Conservation (phyloP, 495 filamentous ascomycete species). For the Annulohypoxylon stygium region DNA sequence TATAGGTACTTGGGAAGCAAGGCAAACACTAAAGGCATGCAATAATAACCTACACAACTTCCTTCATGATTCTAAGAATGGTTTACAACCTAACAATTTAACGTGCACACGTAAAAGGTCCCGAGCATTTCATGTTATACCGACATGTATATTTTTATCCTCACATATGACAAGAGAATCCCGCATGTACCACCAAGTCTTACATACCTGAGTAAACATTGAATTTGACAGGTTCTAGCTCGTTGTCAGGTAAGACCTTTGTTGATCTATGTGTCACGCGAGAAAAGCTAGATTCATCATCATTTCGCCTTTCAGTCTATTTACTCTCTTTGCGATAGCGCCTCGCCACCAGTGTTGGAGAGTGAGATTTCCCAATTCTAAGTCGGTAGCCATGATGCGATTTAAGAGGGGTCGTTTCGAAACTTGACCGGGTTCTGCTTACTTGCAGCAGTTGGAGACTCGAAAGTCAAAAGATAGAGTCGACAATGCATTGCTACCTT, state of each 20-base stretch:
- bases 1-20: background rate
- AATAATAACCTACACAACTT: background rate
- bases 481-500: background rate
- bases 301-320: background rate
- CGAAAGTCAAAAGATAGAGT: background rate
- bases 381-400: conserved; percentile 16
- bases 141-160: background rate
- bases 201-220: background rate
- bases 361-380: conserved; percentile 4
- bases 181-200: background rate
- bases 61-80: background rate
- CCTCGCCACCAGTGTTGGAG: background rate
- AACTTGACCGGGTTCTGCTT: background rate
- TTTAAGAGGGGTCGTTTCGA: background rate
- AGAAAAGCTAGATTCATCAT: background rate
- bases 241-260: background rate
- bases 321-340: background rate
- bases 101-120: background rate
- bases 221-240: background rate
- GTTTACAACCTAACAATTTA: background rate
- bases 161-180: background rate
- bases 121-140: background rate
- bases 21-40: background rate
- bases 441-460: conserved; percentile 4
- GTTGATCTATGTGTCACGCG: background rate